Evolutionary conservation across 2,329 filamentous ascomycete species (phyloP), one percentile per base, ranked within the genome.

Genomic region (Rhinocladiella similis): DNA sequence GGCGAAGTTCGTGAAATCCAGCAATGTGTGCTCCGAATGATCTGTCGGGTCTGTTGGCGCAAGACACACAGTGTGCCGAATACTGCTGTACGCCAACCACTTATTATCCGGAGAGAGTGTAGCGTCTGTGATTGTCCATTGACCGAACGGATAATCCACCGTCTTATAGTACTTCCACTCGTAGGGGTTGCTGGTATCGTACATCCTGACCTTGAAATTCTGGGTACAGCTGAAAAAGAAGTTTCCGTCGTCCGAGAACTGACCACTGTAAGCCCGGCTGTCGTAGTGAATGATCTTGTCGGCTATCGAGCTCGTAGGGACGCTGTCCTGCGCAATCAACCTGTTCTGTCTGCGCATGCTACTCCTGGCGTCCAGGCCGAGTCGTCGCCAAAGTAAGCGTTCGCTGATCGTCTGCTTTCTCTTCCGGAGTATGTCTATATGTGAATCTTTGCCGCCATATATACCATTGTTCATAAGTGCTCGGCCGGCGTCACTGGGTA

Each of bases 101-200:
- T 85, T 88, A 70, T 97, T 97, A 75, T 97, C 91, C 0, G 92
- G 91, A 59, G 90, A 95, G 42, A 97, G 73, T 0, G 90, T 89
- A 1, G 93, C 92, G 73, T 99, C 94, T 13, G 94, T 97, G 63
- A 99, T 87, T 1, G 93, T 97, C 94, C 94, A 99, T 66, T 90
- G 87, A 2, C 92, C 94, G 63, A 86, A 89, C 1, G 91, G 91
- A 71, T 94, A 96, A 25, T 80, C 77, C 4, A 91, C 90, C 0
- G 89, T 93, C 75, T 93, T 97, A 79, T 97, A 97, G 72, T 96
- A 92, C 70, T 88, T 88, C 94, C 94, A 99, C 63, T 91, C 83
- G 72, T 94, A 96, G 0, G 93, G 91, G 65, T 97, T 96, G 1
- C 90, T 92, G 0, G 94, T 97, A 71, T 97, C 93, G 73, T 97